Percentiles rank a stretch among this genome's conserved stretches.
These are phyloP conservation scores for Spatholobus suberectus DNA, from an alignment of 306 rosid genomes.

Conservation along the genomic window DNA sequence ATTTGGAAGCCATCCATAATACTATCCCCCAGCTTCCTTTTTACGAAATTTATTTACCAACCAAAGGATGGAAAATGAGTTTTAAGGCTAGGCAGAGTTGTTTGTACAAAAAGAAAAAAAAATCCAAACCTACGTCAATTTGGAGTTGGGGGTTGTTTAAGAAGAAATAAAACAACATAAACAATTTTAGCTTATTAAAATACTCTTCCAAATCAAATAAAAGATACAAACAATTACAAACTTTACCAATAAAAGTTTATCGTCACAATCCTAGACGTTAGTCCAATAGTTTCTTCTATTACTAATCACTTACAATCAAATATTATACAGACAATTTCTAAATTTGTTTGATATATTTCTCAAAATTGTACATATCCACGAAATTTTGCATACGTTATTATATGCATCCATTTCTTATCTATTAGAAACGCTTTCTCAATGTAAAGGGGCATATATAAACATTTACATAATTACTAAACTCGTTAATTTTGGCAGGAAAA, in stretches of 20 bases:
- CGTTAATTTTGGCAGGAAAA: background rate
- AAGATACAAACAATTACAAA: background rate
- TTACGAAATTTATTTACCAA: background rate
- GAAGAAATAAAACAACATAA: background rate
- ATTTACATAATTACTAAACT: background rate
- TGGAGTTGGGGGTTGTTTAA: background rate
- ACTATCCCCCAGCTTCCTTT: background rate
- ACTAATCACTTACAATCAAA: background rate
- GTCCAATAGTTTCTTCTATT: background rate
- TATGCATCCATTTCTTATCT: conserved; percentile 12
- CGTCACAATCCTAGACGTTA: background rate
- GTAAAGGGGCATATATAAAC: background rate
- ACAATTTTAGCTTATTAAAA: background rate
- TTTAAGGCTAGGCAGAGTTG: background rate
- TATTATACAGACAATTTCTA: background rate
- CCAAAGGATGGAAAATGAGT: background rate
- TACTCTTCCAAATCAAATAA: background rate
- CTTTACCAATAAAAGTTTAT: background rate
- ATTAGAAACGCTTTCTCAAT: background rate
- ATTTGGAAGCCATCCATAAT: background rate
- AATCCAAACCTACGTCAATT: too few relatives aligned
- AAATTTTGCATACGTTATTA: background rate
- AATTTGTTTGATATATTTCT: background rate
- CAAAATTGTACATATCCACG: background rate
- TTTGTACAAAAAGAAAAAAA: background rate